A percentile compares a stretch with the other conserved stretches of the same genome.
Evolutionary conservation across 2,329 filamentous ascomycete species (phyloP).

Genomic region (Colletotrichum liaoningense): DNA sequence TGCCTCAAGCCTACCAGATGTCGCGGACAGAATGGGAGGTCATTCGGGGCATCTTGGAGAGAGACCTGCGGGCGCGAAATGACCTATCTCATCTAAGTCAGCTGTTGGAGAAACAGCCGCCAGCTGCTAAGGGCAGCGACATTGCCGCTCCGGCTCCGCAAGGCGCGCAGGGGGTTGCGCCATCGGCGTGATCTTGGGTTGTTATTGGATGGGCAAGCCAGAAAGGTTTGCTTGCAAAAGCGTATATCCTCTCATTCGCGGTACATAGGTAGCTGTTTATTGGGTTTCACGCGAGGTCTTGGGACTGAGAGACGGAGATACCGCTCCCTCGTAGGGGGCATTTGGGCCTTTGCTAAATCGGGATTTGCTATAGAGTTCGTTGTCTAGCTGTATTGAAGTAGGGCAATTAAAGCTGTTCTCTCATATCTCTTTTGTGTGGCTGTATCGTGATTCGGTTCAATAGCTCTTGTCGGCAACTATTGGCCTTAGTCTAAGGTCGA

Average conservation of each 20-base stretch:
- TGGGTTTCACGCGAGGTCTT: neutral
- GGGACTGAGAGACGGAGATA: conserved; percentile 14
- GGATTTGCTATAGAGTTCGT: conserved; percentile 1
- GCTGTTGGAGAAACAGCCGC: conserved; percentile 61
- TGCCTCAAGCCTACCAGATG: conserved; percentile 76
- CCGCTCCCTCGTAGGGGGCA: neutral
- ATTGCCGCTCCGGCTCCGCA: conserved; percentile 19
- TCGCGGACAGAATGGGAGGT: conserved; percentile 79
- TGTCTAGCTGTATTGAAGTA: neutral
- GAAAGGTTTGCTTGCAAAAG: neutral
- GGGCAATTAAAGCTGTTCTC: neutral
- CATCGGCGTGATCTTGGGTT: conserved; percentile 20
- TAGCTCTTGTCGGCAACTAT: too few species aligned
- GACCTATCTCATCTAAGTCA: conserved; percentile 69
- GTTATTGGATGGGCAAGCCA: neutral
- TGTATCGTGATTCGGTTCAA: neutral
- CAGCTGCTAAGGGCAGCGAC: conserved; percentile 8
- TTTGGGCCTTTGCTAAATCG: neutral
- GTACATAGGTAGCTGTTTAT: conserved; percentile 9
- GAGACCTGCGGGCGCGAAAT: conserved; percentile 72
- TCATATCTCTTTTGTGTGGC: too few species aligned
- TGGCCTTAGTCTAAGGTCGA: too few species aligned
- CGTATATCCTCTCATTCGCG: neutral
- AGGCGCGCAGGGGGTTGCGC: conserved; percentile 27
- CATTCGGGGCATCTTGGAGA: conserved; percentile 74